phyloP scores from a whole-genome alignment of 805 yeast species.

The Dipodascus albidus region DNA sequence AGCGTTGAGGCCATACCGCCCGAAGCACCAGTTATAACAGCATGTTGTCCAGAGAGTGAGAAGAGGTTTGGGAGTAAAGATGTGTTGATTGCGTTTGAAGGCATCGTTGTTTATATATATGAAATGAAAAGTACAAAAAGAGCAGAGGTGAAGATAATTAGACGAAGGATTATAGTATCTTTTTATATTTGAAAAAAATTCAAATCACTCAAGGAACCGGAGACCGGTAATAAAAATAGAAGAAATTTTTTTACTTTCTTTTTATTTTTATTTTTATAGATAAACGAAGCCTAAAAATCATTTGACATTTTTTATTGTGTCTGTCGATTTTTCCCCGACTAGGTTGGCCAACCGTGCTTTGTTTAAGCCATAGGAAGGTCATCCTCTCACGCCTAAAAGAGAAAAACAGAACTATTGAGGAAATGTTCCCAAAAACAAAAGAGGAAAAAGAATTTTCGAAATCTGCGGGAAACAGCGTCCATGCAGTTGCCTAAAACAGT shows the following conservation, averaged over 20 bases:
- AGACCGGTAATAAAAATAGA: background rate
- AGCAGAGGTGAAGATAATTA: background rate
- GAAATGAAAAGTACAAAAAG: background rate
- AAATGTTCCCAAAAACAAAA: too few relatives aligned
- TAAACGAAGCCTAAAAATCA: too few relatives aligned
- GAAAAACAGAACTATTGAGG: too few relatives aligned
- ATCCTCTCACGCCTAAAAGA: background rate
- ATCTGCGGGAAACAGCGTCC: background rate
- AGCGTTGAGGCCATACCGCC: constrained; percentile 64
- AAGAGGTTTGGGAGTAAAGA: constrained; percentile 7
- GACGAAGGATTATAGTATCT: background rate
- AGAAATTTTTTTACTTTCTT: too few relatives aligned
- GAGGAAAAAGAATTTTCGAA: background rate
- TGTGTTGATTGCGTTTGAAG: background rate
- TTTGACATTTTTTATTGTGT: too few relatives aligned
- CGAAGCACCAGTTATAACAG: constrained; percentile 71
- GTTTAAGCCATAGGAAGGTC: background rate
- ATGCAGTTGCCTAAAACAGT: background rate
- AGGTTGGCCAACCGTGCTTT: background rate
- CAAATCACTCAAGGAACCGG: background rate
- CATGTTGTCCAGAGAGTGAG: constrained; percentile 40
- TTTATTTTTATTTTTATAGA: too few relatives aligned
- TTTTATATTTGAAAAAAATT: too few relatives aligned
- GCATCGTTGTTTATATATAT: background rate
- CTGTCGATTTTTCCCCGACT: background rate